Evolutionary conservation across 495 filamentous ascomycete genomes (phyloP).

Genomic region (Tuber microsphaerosporum): DNA sequence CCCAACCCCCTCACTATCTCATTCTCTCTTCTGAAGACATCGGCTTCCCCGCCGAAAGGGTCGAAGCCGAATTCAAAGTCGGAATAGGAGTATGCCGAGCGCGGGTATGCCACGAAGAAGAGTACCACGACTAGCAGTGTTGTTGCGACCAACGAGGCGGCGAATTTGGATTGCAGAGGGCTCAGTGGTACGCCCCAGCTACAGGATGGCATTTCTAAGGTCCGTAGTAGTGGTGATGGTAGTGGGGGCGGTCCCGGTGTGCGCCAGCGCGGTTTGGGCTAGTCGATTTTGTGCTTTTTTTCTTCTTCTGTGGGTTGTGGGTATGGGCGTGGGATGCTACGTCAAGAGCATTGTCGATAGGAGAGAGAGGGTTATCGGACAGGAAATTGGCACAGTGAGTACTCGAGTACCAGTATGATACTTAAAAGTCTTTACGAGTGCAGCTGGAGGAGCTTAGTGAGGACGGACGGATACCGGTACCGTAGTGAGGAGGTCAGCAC

Average conservation of each 20-base stretch:
- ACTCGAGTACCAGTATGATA: background rate
- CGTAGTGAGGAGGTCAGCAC: background rate
- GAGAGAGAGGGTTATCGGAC: background rate
- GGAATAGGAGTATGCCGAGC: constrained; percentile 45
- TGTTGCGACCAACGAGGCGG: constrained; percentile 47
- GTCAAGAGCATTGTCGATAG: background rate
- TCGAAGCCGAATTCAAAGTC: constrained; percentile 19
- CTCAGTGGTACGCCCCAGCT: constrained; percentile 31
- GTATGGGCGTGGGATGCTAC: background rate
- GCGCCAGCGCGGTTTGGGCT: background rate
- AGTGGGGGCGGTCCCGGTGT: background rate
- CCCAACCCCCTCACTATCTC: constrained; percentile 22
- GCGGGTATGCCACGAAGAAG: constrained; percentile 44
- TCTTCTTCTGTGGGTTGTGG: background rate
- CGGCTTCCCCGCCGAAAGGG: constrained; percentile 7
- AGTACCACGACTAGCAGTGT: constrained; percentile 45
- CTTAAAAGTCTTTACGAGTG: background rate
- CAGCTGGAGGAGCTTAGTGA: background rate
- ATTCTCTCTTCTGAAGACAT: constrained; percentile 17
- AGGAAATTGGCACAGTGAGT: background rate
- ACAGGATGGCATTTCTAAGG: background rate
- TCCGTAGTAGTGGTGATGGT: background rate
- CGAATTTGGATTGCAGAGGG: constrained; percentile 51
- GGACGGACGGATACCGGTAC: background rate
- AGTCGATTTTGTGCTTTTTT: background rate